These are phyloP conservation scores for Dendrocalamus latiflorus DNA, from an alignment of 202 grass and related monocot genomes.

Conservation along the genomic window DNA sequence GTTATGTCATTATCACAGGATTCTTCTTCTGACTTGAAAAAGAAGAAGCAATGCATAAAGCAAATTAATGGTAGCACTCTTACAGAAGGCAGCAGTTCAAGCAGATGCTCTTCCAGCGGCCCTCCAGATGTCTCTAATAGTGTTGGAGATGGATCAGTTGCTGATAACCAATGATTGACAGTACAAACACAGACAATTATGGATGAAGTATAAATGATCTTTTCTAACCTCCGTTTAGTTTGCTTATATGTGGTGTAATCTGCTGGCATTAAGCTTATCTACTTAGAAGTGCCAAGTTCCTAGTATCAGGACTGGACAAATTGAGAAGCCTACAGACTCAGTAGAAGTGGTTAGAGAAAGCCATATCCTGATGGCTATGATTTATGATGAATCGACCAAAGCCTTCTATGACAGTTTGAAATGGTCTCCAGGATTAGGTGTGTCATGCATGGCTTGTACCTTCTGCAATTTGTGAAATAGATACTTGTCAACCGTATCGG, in stretches of 20 bases:
- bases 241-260: slow-evolving; percentile 9
- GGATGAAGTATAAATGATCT: slow-evolving; percentile 10
- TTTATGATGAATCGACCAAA: neutral
- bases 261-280: neutral
- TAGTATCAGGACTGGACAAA: neutral
- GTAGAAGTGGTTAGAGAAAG: neutral
- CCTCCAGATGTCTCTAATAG: slow-evolving; percentile 52
- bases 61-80: slow-evolving; percentile 32
- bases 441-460: neutral
- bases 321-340: neutral
- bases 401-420: neutral
- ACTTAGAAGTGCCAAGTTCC: neutral
- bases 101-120: slow-evolving; percentile 52
- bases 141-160: slow-evolving; percentile 34
- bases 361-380: neutral
- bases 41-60: slow-evolving; percentile 37
- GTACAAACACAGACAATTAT: neutral
- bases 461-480: neutral
- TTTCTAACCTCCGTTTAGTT: neutral
- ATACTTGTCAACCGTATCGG: neutral
- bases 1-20: slow-evolving; percentile 42
- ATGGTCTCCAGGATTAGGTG: neutral
- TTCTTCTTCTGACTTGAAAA: slow-evolving; percentile 51
- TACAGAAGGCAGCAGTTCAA: slow-evolving; percentile 54
- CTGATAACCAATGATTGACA: slow-evolving; percentile 30